Evolutionary conservation across 768 basidiomycete species (phyloP).

Genomic region (Mycena vulgaris): DNA sequence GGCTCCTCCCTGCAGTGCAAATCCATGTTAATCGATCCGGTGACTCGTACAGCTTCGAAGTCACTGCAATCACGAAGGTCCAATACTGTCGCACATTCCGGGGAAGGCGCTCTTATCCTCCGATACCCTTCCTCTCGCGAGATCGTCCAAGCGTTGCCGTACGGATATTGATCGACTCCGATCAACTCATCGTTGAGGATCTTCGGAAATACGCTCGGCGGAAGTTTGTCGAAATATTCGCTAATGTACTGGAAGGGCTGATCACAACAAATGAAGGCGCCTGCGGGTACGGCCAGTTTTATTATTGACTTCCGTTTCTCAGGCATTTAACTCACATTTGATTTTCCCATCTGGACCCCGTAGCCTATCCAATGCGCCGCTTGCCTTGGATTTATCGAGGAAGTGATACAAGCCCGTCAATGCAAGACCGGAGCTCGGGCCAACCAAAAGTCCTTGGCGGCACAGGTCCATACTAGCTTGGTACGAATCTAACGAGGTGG

Average conservation of each 20-base stretch:
- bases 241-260: slow-evolving; percentile 32
- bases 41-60: slow-evolving; percentile 10
- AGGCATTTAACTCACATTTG: slow-evolving; percentile 19
- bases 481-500: slow-evolving; percentile 29
- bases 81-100: not conserved
- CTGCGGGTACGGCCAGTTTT: slow-evolving; percentile 1
- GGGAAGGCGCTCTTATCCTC: not conserved
- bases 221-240: slow-evolving; percentile 32
- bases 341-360: slow-evolving; percentile 29
- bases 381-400: slow-evolving; percentile 22
- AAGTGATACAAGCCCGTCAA: slow-evolving; percentile 26
- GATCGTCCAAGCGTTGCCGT: slow-evolving; percentile 30
- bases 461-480: slow-evolving; percentile 28
- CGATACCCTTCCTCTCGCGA: slow-evolving; percentile 1
- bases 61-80: slow-evolving; percentile 29
- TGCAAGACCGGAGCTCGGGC: slow-evolving; percentile 31
- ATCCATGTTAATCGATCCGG: slow-evolving; percentile 22
- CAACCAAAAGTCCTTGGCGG: slow-evolving; percentile 33
- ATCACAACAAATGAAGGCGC: slow-evolving; percentile 35
- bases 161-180: slow-evolving; percentile 32
- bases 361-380: slow-evolving; percentile 21
- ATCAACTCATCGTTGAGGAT: slow-evolving; percentile 27
- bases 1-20: slow-evolving; percentile 17
- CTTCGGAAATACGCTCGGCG: slow-evolving; percentile 23
- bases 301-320: not conserved